Conservation (phyloP, 768 basidiomycete species). For the Pulveroboletus ravenelii region DNA sequence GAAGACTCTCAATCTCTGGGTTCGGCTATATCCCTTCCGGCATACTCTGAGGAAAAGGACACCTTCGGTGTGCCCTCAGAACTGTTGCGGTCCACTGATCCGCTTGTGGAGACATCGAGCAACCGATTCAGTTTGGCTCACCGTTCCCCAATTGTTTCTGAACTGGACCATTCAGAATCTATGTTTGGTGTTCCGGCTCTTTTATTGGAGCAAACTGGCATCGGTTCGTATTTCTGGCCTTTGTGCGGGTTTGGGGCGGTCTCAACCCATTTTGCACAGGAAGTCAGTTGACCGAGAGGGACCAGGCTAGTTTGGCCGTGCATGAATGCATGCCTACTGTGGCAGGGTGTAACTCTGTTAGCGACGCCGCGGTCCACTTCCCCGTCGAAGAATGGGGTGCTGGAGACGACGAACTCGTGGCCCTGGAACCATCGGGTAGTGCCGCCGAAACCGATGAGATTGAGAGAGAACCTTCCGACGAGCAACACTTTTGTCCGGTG, state of each 20-base stretch:
- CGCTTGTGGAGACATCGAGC: background rate
- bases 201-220: slow-evolving; percentile 6
- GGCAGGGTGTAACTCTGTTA: background rate
- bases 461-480: slow-evolving; percentile 11
- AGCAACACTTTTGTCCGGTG: slow-evolving; percentile 22
- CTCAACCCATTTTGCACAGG: slow-evolving; percentile 5
- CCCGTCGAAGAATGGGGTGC: slow-evolving; percentile 58
- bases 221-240: slow-evolving; percentile 11
- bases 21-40: background rate
- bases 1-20: background rate
- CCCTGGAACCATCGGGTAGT: slow-evolving; percentile 29
- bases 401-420: slow-evolving; percentile 64
- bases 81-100: slow-evolving; percentile 12
- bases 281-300: background rate
- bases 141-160: background rate
- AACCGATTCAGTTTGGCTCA: background rate
- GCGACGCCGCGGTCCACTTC: slow-evolving; percentile 9
- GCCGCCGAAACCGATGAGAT: slow-evolving; percentile 18
- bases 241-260: background rate
- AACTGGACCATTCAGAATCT: background rate
- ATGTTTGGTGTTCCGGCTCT: slow-evolving; percentile 20
- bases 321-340: background rate
- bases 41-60: background rate
- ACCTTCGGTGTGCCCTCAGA: slow-evolving; percentile 26
- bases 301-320: background rate